Evolutionary conservation across 2,329 filamentous ascomycete species (phyloP), one percentile per base, ranked within the genome.

Genomic region (Aspergillus fumigatiaffinis): DNA sequence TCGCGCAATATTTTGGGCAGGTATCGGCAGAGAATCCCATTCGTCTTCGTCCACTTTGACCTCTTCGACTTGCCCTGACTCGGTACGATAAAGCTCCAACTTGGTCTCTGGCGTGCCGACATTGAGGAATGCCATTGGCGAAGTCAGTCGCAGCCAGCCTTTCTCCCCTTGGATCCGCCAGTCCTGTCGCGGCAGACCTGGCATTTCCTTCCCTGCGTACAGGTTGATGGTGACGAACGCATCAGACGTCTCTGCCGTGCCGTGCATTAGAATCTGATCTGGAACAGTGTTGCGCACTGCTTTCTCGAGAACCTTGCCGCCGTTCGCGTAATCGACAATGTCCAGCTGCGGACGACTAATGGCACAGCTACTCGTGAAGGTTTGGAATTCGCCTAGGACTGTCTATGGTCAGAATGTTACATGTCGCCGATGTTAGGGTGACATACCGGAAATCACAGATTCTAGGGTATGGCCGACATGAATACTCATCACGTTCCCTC

Each of bases 21-120:
- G 63, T 1, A 76, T 38, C 0, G 80, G 77, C 20, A 84, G 58
- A 10, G 77, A 74, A 10, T 77, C 72, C 64, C 80, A 80, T 70
- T 77, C 81, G 3, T 77, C 68, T 72, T 78, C 79, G 0, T 73
- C 62, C 0, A 83, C 66, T 3, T 73, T 61, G 12, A 80, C 3
- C 14, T 59, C 50, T 48, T 56, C 75, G 1, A 82, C 71, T 20
- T 76, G 61, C 29, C 79, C 77, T 0, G 72, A 79, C 26, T 72
- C 77, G 29, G 78, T 78, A 26, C 85, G 77, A 52, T 84, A 78
- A 0, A 87, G 65, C 35, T 83, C 76, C 6, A 83, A 73, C 35
- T 77, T 76, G 25, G 82, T 74, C 0, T 75, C 70, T 2, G 73
- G 70, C 0, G 73, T 68, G 51, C 78, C 73, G 50, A 75, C 55